Percentiles rank a stretch among this genome's conserved stretches.
These are phyloP conservation scores for Gossypium stocksii DNA, from an alignment of 345 rosid species.

Conservation along the genomic window DNA sequence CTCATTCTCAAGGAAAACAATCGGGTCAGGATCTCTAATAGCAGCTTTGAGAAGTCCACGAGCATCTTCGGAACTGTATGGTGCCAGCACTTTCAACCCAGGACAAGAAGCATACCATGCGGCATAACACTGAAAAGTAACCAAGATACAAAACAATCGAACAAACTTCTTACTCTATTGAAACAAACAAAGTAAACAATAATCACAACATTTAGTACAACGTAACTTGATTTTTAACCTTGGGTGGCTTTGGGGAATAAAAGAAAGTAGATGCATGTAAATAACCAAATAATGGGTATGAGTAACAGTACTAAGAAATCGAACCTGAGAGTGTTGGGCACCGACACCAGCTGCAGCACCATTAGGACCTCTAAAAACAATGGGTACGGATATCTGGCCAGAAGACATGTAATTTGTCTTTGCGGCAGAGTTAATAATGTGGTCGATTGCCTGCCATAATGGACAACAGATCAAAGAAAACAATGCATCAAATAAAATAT, in stretches of 20 bases:
- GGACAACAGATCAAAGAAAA: constrained; percentile 6
- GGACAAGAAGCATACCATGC: constrained; percentile 86
- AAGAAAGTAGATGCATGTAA: not conserved
- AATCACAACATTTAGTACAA: not conserved
- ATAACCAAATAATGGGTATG: not conserved
- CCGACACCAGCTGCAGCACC: constrained; percentile 99
- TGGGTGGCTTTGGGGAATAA: not conserved
- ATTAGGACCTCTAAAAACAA: constrained; percentile 94
- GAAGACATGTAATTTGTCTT: constrained; percentile 87
- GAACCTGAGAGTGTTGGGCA: constrained; percentile 86
- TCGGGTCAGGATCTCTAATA: constrained; percentile 94
- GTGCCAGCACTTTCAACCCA: constrained; percentile 80
- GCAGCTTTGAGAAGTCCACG: constrained; percentile 93
- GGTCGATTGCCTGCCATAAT: constrained; percentile 73
- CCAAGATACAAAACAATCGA: not conserved
- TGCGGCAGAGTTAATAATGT: constrained; percentile 87
- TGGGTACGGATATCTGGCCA: constrained; percentile 73
- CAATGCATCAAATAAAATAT: not conserved
- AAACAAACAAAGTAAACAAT: constrained; percentile 1
- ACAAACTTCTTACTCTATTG: not conserved
- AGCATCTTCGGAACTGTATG: constrained; percentile 88
- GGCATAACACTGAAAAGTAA: constrained; percentile 74
- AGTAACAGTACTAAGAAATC: not conserved
- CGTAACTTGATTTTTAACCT: constrained; percentile 1
- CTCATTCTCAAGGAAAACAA: constrained; percentile 95